A percentile compares a stretch with the other conserved stretches of the same genome.
Conservation (phyloP, 768 basidiomycete species). For the Calocera viscosa region DNA sequence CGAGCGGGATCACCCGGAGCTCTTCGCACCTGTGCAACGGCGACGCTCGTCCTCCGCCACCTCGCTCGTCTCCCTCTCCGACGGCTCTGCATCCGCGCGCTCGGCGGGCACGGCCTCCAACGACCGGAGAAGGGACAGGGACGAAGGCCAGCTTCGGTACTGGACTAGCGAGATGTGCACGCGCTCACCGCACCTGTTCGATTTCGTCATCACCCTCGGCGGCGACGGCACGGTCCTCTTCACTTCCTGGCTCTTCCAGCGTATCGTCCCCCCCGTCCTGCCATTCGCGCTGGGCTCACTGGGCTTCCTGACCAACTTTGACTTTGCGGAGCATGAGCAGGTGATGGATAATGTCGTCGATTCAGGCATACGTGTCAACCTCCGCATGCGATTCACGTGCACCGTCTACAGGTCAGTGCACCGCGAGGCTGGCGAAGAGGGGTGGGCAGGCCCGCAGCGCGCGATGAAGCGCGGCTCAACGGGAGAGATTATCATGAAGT, state of each 20-base stretch:
- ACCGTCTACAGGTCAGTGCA: conserved; percentile 89
- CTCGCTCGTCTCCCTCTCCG: conserved; percentile 18
- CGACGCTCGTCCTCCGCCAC: conserved; percentile 54
- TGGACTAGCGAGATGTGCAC: conserved; percentile 98
- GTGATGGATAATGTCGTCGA: conserved; percentile 84
- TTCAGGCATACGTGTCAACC: conserved; percentile 87
- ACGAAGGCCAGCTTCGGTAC: conserved; percentile 87
- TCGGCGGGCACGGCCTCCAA: conserved; percentile 30
- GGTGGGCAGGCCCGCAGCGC: conserved; percentile 32
- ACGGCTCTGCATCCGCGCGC: conserved; percentile 39
- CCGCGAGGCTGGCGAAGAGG: conserved; percentile 49
- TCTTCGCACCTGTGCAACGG: conserved; percentile 68
- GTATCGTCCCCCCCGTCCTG: conserved; percentile 95
- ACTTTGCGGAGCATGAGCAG: conserved; percentile 72
- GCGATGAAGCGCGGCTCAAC: conserved; percentile 89
- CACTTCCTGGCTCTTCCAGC: conserved; percentile 98
- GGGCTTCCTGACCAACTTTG: conserved; percentile 94
- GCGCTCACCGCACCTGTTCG: conserved; percentile 79
- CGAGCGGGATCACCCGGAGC: conserved; percentile 68
- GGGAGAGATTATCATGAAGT: conserved; percentile 94
- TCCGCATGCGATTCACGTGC: conserved; percentile 98
- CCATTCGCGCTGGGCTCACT: conserved; percentile 94
- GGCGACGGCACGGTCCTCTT: conserved; percentile 98
- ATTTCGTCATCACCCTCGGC: conserved; percentile 94
- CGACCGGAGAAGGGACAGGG: conserved; percentile 34